Base-by-base conservation (phyloP, 1,284 basidiomycete genomes). In the Psilocybe mexicana region DNA sequence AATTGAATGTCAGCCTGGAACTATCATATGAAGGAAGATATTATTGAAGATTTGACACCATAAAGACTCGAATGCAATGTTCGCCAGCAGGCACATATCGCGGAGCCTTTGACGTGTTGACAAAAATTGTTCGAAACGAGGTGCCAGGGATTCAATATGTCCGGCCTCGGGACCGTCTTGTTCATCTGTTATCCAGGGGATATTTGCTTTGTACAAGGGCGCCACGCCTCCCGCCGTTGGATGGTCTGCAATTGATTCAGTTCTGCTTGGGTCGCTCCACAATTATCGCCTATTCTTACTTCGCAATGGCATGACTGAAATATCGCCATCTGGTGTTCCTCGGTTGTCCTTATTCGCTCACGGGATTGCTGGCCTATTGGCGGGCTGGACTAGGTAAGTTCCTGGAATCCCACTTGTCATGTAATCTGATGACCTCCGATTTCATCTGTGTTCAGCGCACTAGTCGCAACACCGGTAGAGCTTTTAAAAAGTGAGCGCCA, bases 61-160 rank as follows among this genome's bases (percentile, higher is more conserved):
- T 92, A 66, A 91, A 92, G 70, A 87, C 88, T 1, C 83, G 89
- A 18, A 71, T 92, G 67, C 90, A 89, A 71, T 90, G 88, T 67
- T 80, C 84, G 12, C 84, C 87, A n/a, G 75, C 81, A n/a, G 87
- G 85, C 43, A 84, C 84, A 12, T 90, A 90, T 69, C 74, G 73
- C 25, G 83, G 86, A 25, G 86, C 89, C 2, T 63, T 90, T 12
- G 88, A 92, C 64, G 88, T 86, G 58, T 72, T 92, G 26, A 66
- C 77, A 43, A 82, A 83, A 62, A 86, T 85, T 4, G 72, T 91
- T 11, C 77, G 81, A 52, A 83, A 84, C 43, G 90, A 93, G 79
- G 88, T 82, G 66, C 71, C 66, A n/a, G 26, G 10, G 53, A 43
- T 53, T 14, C 33, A 49, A 36, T 30, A 42, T 28, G 33, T 46